A percentile compares a stretch with the other conserved stretches of the same genome.
These are phyloP conservation scores for Paraphoma sp. DNA, from an alignment of 2,329 filamentous ascomycete genomes.

Conservation along the genomic window DNA sequence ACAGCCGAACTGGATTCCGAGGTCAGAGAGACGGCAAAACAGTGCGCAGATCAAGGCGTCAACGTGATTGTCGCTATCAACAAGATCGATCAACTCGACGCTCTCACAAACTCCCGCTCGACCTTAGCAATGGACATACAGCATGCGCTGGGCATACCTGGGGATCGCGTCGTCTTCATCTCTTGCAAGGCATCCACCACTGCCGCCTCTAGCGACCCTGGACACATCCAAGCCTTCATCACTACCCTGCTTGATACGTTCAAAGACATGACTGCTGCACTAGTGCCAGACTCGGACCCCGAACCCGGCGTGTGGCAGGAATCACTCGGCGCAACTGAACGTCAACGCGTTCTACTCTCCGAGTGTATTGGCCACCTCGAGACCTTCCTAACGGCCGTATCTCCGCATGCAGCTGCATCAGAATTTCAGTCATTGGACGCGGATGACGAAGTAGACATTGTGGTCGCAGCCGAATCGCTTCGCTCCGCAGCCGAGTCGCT, in stretches of 20 bases:
- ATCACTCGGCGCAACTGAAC: slow-evolving; percentile 86
- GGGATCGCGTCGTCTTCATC: slow-evolving; percentile 64
- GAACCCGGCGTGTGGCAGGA: slow-evolving; percentile 78
- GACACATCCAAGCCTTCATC: slow-evolving; percentile 73
- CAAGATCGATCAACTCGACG: slow-evolving; percentile 63
- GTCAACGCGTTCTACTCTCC: slow-evolving; percentile 81
- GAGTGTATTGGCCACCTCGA: slow-evolving; percentile 75
- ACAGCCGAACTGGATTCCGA: slow-evolving; percentile 74
- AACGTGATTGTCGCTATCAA: slow-evolving; percentile 67
- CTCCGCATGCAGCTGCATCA: slow-evolving; percentile 9
- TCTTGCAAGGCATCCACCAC: slow-evolving; percentile 73
- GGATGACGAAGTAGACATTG: slow-evolving; percentile 73
- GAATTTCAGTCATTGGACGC: slow-evolving; percentile 8
- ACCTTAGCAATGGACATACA: slow-evolving; percentile 32
- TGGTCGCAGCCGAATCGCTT: slow-evolving; percentile 87
- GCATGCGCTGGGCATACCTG: slow-evolving; percentile 24
- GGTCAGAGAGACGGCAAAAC: slow-evolving; percentile 60
- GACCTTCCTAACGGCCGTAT: slow-evolving; percentile 71
- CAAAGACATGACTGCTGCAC: slow-evolving; percentile 67
- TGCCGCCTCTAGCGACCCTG: slow-evolving; percentile 61
- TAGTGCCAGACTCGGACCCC: slow-evolving; percentile 50
- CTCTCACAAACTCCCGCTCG: slow-evolving; percentile 1
- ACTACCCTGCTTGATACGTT: slow-evolving; percentile 73
- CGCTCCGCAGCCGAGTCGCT: slow-evolving; percentile 57
- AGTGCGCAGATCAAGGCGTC: slow-evolving; percentile 57